Evolutionary conservation across 2,329 filamentous ascomycete species (phyloP), one percentile per base, ranked within the genome.

Genomic region (Chaetomium strumarium): DNA sequence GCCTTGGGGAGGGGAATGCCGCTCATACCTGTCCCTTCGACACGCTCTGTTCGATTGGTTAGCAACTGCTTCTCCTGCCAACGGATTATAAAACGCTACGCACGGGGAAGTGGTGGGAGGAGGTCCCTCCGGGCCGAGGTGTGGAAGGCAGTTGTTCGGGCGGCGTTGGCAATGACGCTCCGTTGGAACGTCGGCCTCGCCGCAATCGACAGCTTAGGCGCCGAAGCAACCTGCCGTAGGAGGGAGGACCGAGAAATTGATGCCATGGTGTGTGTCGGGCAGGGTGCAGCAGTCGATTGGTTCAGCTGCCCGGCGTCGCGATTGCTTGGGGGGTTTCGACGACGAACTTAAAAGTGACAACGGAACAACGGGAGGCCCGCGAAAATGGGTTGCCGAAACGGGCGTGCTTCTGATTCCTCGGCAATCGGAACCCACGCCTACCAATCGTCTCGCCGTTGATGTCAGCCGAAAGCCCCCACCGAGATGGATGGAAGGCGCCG

Each of bases 21-120:
- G 55, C 55, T 62, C 70, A 63, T 87, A 91, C 87, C 79, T 63
- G 81, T 83, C 72, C 90, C 90, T 56, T 88, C 68, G 62, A 95
- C 80, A 52, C 76, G 73, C 77, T 92, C 87, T 91, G 67, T 29
- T 41, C 12, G 40, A 4, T 13, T 14, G 16, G 58, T 60, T 52
- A 63, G 56, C 56, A 58, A 55, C 58, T 20, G n/a, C 45, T 66
- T 10, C n/a, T 16, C n/a, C 80, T 75, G 84, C 38, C 33, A 34
- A 36, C 20, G 19, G 46, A 30, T 16, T 4, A 3, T n/a, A 16
- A 46, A 45, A 33, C 24, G 31, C 30, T 36, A 80, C 86, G 74
- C 77, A 93, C 90, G 93, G 66, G 91, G 90, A 60, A 87, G 81
- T 51, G 90, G 85, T 55, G 92, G 90, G 53, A 99, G 79, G 66